phyloP scores from a whole-genome alignment of 2,329 filamentous ascomycete species.

The Cryoendolithus antarcticus region DNA sequence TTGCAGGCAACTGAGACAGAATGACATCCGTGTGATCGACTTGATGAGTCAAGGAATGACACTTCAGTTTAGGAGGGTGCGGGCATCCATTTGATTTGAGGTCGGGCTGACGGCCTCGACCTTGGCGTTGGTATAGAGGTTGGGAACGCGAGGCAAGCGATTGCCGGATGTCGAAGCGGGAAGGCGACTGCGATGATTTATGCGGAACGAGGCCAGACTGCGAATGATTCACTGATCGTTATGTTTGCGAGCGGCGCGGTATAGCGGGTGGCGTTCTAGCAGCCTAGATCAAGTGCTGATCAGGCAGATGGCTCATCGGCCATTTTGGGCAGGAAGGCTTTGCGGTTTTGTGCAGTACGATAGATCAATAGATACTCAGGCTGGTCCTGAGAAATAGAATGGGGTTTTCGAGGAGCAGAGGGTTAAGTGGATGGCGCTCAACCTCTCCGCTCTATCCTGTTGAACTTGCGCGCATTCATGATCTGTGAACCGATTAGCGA shows the following conservation, averaged over 20 bases:
- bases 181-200: too few relatives aligned
- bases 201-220: too few relatives aligned
- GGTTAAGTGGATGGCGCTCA: not conserved
- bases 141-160: too few relatives aligned
- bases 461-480: slow-evolving; percentile 46
- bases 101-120: not conserved
- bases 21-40: not conserved
- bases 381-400: slow-evolving; percentile 4
- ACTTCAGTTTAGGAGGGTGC: not conserved
- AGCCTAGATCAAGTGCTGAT: not conserved
- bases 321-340: not conserved
- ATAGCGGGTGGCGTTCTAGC: too few relatives aligned
- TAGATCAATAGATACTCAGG: slow-evolving; percentile 3
- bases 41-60: not conserved
- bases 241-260: too few relatives aligned
- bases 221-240: too few relatives aligned
- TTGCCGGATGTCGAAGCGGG: too few relatives aligned
- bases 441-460: slow-evolving; percentile 43
- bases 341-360: not conserved
- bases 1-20: not conserved
- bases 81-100: not conserved
- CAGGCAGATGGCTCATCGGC: not conserved
- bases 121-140: not conserved
- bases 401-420: slow-evolving; percentile 1
- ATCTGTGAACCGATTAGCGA: slow-evolving; percentile 31